Conservation (phyloP, 108 stramenopile genomes). For the Fistulifera pelliculosa region DNA sequence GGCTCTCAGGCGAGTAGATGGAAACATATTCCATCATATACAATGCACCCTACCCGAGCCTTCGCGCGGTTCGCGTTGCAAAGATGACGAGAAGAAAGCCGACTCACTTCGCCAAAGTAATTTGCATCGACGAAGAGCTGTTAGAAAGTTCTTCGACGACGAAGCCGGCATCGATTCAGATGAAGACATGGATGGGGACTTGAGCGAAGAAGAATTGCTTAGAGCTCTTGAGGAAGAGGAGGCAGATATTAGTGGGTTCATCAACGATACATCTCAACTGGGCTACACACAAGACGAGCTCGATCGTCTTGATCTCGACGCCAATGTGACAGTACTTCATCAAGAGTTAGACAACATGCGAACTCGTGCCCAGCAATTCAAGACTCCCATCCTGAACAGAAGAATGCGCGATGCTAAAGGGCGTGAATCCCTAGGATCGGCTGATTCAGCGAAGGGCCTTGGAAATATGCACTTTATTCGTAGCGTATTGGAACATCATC, state of each 20-base stretch:
- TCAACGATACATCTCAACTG: constrained; percentile 74
- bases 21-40: constrained; percentile 15
- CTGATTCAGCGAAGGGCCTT: constrained; percentile 57
- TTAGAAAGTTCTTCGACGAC: constrained; percentile 24
- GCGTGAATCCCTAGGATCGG: not conserved
- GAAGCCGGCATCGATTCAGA: constrained; percentile 50
- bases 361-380: constrained; percentile 42
- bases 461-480: constrained; percentile 81
- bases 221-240: constrained; percentile 52
- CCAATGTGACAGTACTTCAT: constrained; percentile 22
- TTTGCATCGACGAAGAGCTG: too few species aligned
- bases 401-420: constrained; percentile 24
- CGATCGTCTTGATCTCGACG: constrained; percentile 36
- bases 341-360: constrained; percentile 46
- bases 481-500: constrained; percentile 75
- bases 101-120: not conserved
- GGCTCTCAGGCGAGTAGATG: constrained; percentile 7
- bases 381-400: constrained; percentile 68
- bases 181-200: constrained; percentile 59
- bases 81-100: not conserved
- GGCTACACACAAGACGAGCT: constrained; percentile 76
- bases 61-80: too few species aligned
- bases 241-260: constrained; percentile 50
- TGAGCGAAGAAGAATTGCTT: constrained; percentile 45
- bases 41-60: constrained; percentile 10